These are phyloP conservation scores for Rheum nobile DNA, from an alignment of 148 eudicot species.

Conservation along the genomic window DNA sequence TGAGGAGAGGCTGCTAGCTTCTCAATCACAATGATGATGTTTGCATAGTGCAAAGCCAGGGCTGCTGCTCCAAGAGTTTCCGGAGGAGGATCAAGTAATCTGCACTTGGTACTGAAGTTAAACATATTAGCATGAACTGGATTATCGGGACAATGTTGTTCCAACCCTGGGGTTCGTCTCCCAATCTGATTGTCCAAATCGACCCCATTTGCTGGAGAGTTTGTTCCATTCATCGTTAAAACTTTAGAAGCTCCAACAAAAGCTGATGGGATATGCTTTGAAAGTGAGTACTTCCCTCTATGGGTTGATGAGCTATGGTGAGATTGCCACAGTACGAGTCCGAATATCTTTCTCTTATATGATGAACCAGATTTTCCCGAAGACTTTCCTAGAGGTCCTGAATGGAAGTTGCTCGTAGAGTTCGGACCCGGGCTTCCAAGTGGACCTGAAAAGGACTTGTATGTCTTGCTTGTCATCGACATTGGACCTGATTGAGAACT, in stretches of 20 bases:
- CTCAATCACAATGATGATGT: conserved; percentile 45
- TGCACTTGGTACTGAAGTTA: conserved; percentile 16
- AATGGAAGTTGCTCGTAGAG: conserved; percentile 19
- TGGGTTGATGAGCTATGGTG: conserved; percentile 17
- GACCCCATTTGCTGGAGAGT: conserved; percentile 14
- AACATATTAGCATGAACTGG: conserved; percentile 1
- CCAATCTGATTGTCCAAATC: conserved; percentile 13
- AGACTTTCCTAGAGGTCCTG: conserved; percentile 41
- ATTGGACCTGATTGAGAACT: conserved; percentile 33
- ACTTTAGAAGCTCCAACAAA: conserved; percentile 20
- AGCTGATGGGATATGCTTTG: background rate
- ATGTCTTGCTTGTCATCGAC: conserved; percentile 7
- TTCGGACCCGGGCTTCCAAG: conserved; percentile 21
- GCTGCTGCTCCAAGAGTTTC: conserved; percentile 56
- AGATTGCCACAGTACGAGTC: conserved; percentile 21
- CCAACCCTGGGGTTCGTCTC: too few species aligned
- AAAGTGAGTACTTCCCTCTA: conserved; percentile 12
- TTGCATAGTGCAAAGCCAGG: conserved; percentile 53
- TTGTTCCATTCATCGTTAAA: conserved; percentile 12
- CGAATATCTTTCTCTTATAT: conserved; percentile 19
- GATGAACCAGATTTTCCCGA: conserved; percentile 23
- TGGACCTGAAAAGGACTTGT: conserved; percentile 33
- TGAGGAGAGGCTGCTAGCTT: conserved; percentile 54
- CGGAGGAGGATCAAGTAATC: conserved; percentile 27
- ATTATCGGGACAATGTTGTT: background rate